phyloP scores from a whole-genome alignment of 2,329 filamentous ascomycete genomes.

The Penicillium sclerotiorum region DNA sequence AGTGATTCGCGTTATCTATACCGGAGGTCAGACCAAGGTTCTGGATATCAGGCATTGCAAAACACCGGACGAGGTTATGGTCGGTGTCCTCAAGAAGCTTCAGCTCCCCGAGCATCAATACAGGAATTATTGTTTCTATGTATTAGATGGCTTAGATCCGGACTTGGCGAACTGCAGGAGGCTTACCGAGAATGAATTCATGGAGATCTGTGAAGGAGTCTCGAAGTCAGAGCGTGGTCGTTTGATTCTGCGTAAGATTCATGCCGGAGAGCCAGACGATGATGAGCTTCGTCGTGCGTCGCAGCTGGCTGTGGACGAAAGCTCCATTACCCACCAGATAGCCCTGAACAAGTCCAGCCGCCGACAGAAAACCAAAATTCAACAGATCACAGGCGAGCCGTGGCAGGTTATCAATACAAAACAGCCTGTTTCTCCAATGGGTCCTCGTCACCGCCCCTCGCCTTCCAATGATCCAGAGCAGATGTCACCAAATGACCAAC shows the following conservation, averaged over 20 bases:
- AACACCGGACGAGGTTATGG: slow-evolving; percentile 89
- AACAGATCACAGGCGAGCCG: slow-evolving; percentile 84
- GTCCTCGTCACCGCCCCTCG: slow-evolving; percentile 36
- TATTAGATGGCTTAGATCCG: slow-evolving; percentile 81
- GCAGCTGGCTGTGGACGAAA: slow-evolving; percentile 86
- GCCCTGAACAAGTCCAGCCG: slow-evolving; percentile 65
- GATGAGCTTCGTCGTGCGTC: slow-evolving; percentile 86
- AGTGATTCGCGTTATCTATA: slow-evolving; percentile 90
- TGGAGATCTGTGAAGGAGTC: slow-evolving; percentile 86
- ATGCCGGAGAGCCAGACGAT: slow-evolving; percentile 83
- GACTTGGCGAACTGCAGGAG: slow-evolving; percentile 79
- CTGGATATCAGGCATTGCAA: slow-evolving; percentile 91
- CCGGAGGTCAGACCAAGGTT: slow-evolving; percentile 87
- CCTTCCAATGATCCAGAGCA: slow-evolving; percentile 33
- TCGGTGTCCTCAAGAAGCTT: slow-evolving; percentile 85
- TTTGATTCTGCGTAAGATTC: slow-evolving; percentile 89
- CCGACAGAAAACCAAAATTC: slow-evolving; percentile 82
- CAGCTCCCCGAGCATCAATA: slow-evolving; percentile 86
- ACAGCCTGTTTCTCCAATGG: slow-evolving; percentile 79
- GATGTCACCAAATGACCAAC: slow-evolving; percentile 30
- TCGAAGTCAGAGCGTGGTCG: slow-evolving; percentile 84
- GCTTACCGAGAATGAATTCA: slow-evolving; percentile 82
- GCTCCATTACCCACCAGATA: slow-evolving; percentile 69
- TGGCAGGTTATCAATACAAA: slow-evolving; percentile 72
- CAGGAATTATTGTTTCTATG: slow-evolving; percentile 95